A percentile compares a stretch with the other conserved stretches of the same genome.
These are phyloP conservation scores for Calonectria pseudoturangicola DNA, from an alignment of 2,329 filamentous ascomycete genomes.

Conservation along the genomic window DNA sequence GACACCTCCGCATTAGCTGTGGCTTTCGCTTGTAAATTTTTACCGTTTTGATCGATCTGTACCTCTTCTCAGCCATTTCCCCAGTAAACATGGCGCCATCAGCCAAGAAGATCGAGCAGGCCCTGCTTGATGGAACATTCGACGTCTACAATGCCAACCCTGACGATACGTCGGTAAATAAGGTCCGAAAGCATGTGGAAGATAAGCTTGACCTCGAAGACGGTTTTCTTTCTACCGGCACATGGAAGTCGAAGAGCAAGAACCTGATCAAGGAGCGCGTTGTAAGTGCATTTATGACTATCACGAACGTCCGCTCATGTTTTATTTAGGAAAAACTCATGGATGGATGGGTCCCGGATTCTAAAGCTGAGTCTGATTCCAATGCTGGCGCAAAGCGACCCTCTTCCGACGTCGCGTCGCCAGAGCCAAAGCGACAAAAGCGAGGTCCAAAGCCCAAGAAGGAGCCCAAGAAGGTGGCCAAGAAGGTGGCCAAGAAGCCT, in stretches of 20 bases:
- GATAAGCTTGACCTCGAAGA: slow-evolving; percentile 68
- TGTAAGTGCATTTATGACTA: slow-evolving; percentile 62
- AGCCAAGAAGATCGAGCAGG: slow-evolving; percentile 64
- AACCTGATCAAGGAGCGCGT: slow-evolving; percentile 71
- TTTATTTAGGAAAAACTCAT: slow-evolving; percentile 59
- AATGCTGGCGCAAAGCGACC: slow-evolving; percentile 58
- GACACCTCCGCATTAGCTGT: slow-evolving; percentile 12
- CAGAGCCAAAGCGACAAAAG: slow-evolving; percentile 65
- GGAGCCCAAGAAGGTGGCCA: slow-evolving; percentile 40
- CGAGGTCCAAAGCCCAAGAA: slow-evolving; percentile 54
- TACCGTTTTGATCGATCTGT: background rate
- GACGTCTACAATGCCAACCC: slow-evolving; percentile 66
- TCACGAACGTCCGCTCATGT: slow-evolving; percentile 20
- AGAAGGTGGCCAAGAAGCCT: slow-evolving; percentile 57
- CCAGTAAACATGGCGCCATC: slow-evolving; percentile 63
- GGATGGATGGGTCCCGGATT: slow-evolving; percentile 59
- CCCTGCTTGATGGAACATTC: slow-evolving; percentile 68
- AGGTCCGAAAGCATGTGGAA: slow-evolving; percentile 72
- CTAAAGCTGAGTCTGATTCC: slow-evolving; percentile 50
- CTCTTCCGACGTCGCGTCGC: slow-evolving; percentile 59
- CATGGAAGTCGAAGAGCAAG: slow-evolving; percentile 78
- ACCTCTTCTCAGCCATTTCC: background rate
- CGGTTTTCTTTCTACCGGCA: slow-evolving; percentile 68
- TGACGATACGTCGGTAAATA: slow-evolving; percentile 73
- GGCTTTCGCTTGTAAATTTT: background rate